Percentiles rank a stretch among this genome's conserved stretches.
Conservation (phyloP, 768 basidiomycete species). For the Auricularia sp. region DNA sequence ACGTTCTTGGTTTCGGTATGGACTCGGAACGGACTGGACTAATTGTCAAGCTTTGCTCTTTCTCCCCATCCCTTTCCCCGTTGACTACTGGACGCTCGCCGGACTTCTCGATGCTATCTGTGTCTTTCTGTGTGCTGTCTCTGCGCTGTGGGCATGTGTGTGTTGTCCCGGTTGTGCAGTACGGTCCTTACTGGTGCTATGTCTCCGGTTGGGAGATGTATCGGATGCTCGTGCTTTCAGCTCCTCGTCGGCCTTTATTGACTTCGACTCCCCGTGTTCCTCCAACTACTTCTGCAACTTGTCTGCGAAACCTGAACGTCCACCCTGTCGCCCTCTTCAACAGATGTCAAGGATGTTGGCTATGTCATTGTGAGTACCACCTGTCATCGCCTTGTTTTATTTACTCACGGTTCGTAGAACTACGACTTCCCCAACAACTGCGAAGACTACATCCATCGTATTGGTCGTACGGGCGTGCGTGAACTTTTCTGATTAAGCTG, state of each 20-base stretch:
- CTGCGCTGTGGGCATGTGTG: conserved; percentile 1
- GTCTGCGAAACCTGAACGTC: not conserved
- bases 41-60: not conserved
- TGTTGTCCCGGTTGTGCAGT: conserved; percentile 1
- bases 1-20: conserved; percentile 2
- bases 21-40: conserved; percentile 2
- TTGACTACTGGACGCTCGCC: conserved; percentile 1
- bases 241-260: conserved; percentile 26
- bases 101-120: not conserved
- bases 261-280: conserved; percentile 23
- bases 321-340: conserved; percentile 8
- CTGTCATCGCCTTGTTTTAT: conserved; percentile 5
- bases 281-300: not conserved
- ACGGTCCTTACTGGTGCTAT: conserved; percentile 25
- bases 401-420: conserved; percentile 43
- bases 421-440: conserved; percentile 98
- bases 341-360: conserved; percentile 98
- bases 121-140: not conserved
- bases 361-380: conserved; percentile 77
- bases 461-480: conserved; percentile 89
- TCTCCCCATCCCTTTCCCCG: not conserved
- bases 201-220: conserved; percentile 20
- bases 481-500: not conserved
- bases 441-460: conserved; percentile 98
- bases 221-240: conserved; percentile 2